Percentiles rank a stretch among this genome's conserved stretches.
Evolutionary conservation across 2,329 filamentous ascomycete species (phyloP).

Genomic region (Aspergillus japonicus): DNA sequence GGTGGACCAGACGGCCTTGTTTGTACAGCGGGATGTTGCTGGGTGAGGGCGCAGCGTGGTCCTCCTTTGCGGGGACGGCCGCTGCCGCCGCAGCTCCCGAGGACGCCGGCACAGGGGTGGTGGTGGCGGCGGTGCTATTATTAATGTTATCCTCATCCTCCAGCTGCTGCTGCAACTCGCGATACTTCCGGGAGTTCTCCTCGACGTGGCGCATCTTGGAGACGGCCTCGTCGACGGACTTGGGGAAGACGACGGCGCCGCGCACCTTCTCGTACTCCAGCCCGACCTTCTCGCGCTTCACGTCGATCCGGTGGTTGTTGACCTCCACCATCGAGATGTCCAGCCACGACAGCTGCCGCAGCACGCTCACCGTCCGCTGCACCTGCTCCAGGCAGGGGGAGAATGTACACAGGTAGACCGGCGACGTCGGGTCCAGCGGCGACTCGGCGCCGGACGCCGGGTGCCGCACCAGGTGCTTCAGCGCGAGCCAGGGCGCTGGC

Average conservation of each 20-base stretch:
- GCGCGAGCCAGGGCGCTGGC: constrained; percentile 51
- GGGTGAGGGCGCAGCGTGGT: constrained; percentile 3
- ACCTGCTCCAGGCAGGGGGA: constrained; percentile 97
- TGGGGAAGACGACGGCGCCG: constrained; percentile 65
- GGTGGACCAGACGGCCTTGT: constrained; percentile 74
- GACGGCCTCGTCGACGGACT: constrained; percentile 75
- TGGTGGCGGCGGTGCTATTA: no score
- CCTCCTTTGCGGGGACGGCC: constrained; percentile 17
- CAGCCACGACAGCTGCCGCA: constrained; percentile 82
- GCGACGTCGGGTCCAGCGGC: constrained; percentile 67
- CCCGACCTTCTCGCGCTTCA: constrained; percentile 77
- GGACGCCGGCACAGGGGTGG: constrained; percentile 22
- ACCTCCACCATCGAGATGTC: constrained; percentile 94
- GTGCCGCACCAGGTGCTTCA: constrained; percentile 47
- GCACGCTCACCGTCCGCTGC: constrained; percentile 74
- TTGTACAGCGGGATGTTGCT: constrained; percentile 58
- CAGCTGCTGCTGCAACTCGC: constrained; percentile 41
- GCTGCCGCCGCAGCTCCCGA: constrained; percentile 11
- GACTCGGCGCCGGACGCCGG: constrained; percentile 38
- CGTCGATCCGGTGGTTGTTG: constrained; percentile 72
- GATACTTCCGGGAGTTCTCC: constrained; percentile 64
- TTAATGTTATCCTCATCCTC: constrained; percentile 17
- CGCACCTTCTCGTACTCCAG: constrained; percentile 65
- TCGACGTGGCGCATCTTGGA: constrained; percentile 71
- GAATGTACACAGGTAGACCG: constrained; percentile 85